Evolutionary conservation across 768 basidiomycete species (phyloP), one percentile per base, ranked within the genome.

Genomic region (Cystobasidium tubakii): DNA sequence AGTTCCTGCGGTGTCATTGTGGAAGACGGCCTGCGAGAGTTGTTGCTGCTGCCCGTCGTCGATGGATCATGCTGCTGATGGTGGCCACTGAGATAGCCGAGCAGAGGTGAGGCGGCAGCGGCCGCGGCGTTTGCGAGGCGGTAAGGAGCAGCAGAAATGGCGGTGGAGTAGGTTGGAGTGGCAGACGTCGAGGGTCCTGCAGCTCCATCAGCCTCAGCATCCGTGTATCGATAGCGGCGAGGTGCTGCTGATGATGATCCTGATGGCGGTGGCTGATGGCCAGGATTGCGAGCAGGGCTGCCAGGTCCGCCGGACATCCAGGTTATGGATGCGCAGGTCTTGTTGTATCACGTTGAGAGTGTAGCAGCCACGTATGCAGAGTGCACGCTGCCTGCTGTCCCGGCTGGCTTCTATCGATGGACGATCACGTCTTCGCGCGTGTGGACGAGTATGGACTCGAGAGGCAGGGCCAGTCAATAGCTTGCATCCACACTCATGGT

Each of bases 71-170:
- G 42, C 42, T 42, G 42, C 42, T 50, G 7, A 50, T 50, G 7
- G 46, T 19, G 4, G 21, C 63, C 63, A 27, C 42, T 34, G 6
- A 71, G 69, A 39, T 71, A 71, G 29, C 69, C 69, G 3, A 71
- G 54, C 31, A 71, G 36, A 34, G 69, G 69, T 27, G 53, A 55
- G 25, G 69, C 69, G 6, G 69, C 69, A 21, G 34, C 23, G 4
- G 55, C 69, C 3, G 69, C 69, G 9, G 69, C 69, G 55, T 60
- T 71, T 31, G 69, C 69, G 12, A 46, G 31, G 7, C 63, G 9
- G 25, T 65, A 46, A n/a, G 36, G 25, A 2, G 34, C 34, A 27
- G 25, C 9, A 10, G 29, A 65, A 19, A 21, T 36, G 39, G 31
- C 7, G 6, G 63, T 7, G 27, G 62, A 23, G 62, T 23, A 63